A percentile compares a stretch with the other conserved stretches of the same genome.
Evolutionary conservation across 805 yeast genomes (phyloP).

Genomic region (Metahyphopichia silvanorum): DNA sequence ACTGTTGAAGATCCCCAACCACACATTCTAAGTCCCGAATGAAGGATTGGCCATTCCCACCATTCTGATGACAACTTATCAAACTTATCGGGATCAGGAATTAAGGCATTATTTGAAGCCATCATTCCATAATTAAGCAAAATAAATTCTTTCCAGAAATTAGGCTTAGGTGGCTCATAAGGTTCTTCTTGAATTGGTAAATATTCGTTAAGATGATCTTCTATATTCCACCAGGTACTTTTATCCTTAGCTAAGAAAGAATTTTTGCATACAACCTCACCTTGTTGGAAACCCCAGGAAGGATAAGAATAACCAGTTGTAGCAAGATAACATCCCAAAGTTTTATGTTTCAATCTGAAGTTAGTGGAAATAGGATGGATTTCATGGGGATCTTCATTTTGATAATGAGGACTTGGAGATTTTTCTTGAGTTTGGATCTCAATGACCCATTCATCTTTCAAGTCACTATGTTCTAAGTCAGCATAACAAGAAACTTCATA

Average conservation of each 20-base stretch:
- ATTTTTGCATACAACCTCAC: constrained; percentile 69
- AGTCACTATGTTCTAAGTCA: constrained; percentile 64
- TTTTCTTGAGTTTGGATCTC: constrained; percentile 68
- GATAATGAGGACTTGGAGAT: constrained; percentile 38
- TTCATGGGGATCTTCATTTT: constrained; percentile 44
- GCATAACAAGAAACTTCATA: constrained; percentile 92
- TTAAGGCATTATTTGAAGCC: constrained; percentile 79
- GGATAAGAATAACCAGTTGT: constrained; percentile 69
- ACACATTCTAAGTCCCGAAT: constrained; percentile 73
- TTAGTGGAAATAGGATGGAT: constrained; percentile 76
- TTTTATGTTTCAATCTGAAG: constrained; percentile 63
- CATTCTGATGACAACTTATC: constrained; percentile 70
- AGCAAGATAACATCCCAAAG: constrained; percentile 72
- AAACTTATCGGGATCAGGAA: constrained; percentile 73
- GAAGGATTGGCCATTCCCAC: constrained; percentile 89
- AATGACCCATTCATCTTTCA: constrained; percentile 85
- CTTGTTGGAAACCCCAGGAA: constrained; percentile 82
- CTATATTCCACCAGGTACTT: constrained; percentile 79
- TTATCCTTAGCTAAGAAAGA: constrained; percentile 53
- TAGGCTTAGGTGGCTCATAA: constrained; percentile 39
- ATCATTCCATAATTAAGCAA: constrained; percentile 82
- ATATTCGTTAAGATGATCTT: constrained; percentile 56
- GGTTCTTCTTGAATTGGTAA: constrained; percentile 28
- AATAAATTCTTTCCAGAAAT: constrained; percentile 70
- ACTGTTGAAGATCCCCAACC: constrained; percentile 59